Evolutionary conservation across 169 alveolate genomes (phyloP), one percentile per base, ranked within the genome.

Genomic region (Plasmodium fragile): DNA sequence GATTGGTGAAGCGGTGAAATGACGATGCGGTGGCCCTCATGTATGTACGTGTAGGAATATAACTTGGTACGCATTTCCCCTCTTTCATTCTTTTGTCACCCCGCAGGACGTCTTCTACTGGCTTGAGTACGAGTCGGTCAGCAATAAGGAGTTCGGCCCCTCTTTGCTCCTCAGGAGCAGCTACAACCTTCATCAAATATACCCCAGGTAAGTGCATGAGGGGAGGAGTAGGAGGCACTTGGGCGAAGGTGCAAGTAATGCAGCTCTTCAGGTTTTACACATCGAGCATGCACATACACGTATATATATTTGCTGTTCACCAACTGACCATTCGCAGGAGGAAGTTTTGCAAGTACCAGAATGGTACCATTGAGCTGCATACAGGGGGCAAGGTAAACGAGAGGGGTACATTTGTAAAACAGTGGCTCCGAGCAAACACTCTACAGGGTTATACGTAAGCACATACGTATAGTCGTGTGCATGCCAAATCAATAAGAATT

Each of bases 341-440:
- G 79, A 84, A 84, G 70, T 84, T 84, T 25, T 49, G 93, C 75
- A 84, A 84, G 36, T 84, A 72, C 77, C 93, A 84, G 65, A 84
- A 84, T 11, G 93, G 93, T 4, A 72, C 93, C 39, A 84, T 84
- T 16, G 93, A 84, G 65, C 79, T 84, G 79, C 93, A 73, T 11
- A 25, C 30, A 25, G 93, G 93, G 16, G 85, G 53, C 65, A 84
- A 84, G 83, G 93, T 84, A 84, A 84, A 84, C 18, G 5, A 32
- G 8, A 84, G 32, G 11, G n/a, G 75, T 4, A 39, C 6, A 3
- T 6, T 1, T 65, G 34, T 2, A 1, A 7, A 13, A 22, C 59
- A 49, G 59, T 13, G 59, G 59, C 59, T 0, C 7, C 0, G 22
- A 49, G 59, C 59, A 49, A 1, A 49, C 36, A 18, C n/a, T 36